Percentiles rank a stretch among this genome's conserved stretches.
These are phyloP conservation scores for Raphanus raphanistrum DNA, from an alignment of 345 rosid genomes.

Conservation along the genomic window DNA sequence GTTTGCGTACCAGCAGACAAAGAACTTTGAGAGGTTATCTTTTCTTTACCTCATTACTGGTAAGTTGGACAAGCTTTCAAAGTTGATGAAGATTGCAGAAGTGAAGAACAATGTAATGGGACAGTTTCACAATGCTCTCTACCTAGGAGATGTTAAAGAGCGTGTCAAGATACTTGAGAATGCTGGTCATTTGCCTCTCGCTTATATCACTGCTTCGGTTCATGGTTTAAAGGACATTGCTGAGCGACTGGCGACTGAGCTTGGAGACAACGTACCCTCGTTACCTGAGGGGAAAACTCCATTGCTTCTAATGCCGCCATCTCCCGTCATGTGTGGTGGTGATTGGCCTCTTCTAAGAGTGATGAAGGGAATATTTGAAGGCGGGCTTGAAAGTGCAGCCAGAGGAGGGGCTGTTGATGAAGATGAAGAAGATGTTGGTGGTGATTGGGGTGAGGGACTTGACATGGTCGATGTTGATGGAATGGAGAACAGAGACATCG, in stretches of 20 bases:
- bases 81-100: neutral
- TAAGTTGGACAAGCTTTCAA: neutral
- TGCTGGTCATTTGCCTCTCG: neutral
- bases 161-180: neutral
- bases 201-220: neutral
- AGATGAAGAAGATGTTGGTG: neutral
- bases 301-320: neutral
- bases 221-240: neutral
- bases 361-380: neutral
- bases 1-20: neutral
- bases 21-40: neutral
- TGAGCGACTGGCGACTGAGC: neutral
- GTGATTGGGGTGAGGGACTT: neutral
- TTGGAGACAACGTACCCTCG: neutral
- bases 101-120: neutral
- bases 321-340: slow-evolving; percentile 2
- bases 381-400: neutral
- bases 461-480: neutral
- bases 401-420: neutral
- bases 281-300: neutral
- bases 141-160: slow-evolving; percentile 1
- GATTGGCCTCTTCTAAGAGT: neutral
- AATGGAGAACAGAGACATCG: slow-evolving; percentile 1
- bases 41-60: neutral
- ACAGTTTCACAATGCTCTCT: neutral